Evolutionary conservation across 2,329 filamentous ascomycete species (phyloP).

Genomic region (Aureobasidium sp.): DNA sequence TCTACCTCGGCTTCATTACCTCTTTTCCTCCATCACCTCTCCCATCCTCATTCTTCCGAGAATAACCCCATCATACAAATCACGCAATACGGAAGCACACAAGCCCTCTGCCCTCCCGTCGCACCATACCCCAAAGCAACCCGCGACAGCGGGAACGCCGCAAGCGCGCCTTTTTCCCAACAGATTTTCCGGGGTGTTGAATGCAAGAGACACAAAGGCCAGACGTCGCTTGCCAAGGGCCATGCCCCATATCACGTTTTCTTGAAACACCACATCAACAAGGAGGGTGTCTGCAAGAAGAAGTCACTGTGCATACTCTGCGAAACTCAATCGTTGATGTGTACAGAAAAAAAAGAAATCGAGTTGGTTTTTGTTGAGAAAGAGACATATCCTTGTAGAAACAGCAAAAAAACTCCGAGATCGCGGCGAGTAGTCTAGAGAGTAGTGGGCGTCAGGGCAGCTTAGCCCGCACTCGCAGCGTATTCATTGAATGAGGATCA

Average conservation of each 20-base stretch:
- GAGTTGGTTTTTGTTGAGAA: not conserved
- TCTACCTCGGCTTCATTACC: too few relatives aligned
- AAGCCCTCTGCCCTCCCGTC: not conserved
- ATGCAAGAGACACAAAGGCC: not conserved
- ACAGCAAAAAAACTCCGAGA: not conserved
- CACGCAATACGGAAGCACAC: not conserved
- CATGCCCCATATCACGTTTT: too few relatives aligned
- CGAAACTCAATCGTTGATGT: not conserved
- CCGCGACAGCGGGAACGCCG: not conserved
- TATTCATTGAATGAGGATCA: slow-evolving; percentile 8
- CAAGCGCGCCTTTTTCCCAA: not conserved
- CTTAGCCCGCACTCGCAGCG: not conserved
- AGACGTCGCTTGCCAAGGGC: slow-evolving; percentile 2
- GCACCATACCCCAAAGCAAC: not conserved
- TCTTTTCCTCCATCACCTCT: too few relatives aligned
- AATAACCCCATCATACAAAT: not conserved
- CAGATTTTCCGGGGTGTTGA: too few relatives aligned
- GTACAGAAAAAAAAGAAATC: not conserved
- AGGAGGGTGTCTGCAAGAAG: not conserved
- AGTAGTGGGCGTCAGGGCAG: not conserved
- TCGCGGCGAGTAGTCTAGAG: not conserved
- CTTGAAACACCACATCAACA: not conserved
- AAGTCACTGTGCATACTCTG: not conserved
- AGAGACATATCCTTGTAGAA: not conserved
- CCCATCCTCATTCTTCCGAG: not conserved